A percentile compares a stretch with the other conserved stretches of the same genome.
These are phyloP conservation scores for Coleophoma eucalyptorum DNA, from an alignment of 2,329 filamentous ascomycete species.

Conservation along the genomic window DNA sequence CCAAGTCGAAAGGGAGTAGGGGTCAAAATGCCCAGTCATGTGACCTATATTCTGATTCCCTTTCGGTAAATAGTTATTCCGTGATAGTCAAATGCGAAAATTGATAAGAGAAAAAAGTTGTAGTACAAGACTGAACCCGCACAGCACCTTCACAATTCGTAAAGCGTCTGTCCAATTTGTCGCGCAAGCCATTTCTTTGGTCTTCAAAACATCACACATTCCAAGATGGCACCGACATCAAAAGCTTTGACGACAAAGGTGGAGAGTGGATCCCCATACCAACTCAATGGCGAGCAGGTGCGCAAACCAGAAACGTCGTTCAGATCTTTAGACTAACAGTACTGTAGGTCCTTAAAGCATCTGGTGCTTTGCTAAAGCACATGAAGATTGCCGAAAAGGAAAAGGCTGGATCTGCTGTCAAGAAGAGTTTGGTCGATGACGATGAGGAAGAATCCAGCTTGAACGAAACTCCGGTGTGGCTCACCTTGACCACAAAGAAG, in stretches of 20 bases:
- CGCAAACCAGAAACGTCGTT: not conserved
- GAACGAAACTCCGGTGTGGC: slow-evolving; percentile 53
- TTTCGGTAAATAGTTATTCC: no score
- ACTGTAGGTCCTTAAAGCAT: slow-evolving; percentile 54
- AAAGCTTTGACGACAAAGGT: slow-evolving; percentile 26
- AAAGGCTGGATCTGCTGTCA: slow-evolving; percentile 37
- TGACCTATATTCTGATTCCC: no score
- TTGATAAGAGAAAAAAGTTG: no score
- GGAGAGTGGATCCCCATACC: slow-evolving; percentile 27
- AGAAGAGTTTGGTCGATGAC: slow-evolving; percentile 52
- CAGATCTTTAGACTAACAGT: slow-evolving; percentile 4
- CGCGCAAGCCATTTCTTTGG: no score
- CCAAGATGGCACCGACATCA: slow-evolving; percentile 21
- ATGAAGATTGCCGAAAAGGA: slow-evolving; percentile 52
- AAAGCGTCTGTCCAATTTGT: no score
- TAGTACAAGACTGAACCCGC: no score
- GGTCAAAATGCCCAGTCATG: no score
- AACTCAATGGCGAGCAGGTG: slow-evolving; percentile 27
- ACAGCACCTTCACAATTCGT: no score
- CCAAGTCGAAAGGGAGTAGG: no score
- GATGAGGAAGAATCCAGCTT: slow-evolving; percentile 37
- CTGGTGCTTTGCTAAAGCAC: slow-evolving; percentile 57
- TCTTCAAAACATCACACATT: no score
- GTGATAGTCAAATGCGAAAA: no score
- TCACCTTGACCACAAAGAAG: slow-evolving; percentile 61